Conservation (phyloP, 2,329 filamentous ascomycete species). For the Rutstroemia sp. region DNA sequence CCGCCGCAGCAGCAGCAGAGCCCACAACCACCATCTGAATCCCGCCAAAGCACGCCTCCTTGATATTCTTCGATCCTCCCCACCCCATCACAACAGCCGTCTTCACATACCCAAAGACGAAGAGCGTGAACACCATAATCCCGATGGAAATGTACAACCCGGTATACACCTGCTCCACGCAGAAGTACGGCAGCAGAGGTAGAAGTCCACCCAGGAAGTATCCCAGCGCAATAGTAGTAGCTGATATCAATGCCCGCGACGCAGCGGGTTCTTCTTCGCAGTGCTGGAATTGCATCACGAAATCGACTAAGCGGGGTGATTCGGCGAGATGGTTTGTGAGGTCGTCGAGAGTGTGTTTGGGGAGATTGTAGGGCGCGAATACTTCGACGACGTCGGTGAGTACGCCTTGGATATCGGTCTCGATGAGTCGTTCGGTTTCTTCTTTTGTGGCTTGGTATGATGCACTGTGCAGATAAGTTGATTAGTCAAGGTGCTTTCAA, state of each 20-base stretch:
- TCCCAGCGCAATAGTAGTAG: constrained; percentile 46
- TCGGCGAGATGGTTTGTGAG: constrained; percentile 30
- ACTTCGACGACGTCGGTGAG: constrained; percentile 29
- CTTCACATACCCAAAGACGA: constrained; percentile 60
- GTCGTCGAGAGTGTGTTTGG: constrained; percentile 25
- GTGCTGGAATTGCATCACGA: constrained; percentile 34
- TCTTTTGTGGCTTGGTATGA: constrained; percentile 26
- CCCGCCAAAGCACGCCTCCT: constrained; percentile 27
- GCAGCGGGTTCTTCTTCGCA: constrained; percentile 25
- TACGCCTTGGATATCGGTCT: constrained; percentile 21
- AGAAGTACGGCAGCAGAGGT: constrained; percentile 49
- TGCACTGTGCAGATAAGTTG: constrained; percentile 15
- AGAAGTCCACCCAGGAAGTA: constrained; percentile 52
- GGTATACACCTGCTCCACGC: constrained; percentile 35
- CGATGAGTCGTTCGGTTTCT: constrained; percentile 23
- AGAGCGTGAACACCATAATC: constrained; percentile 53
- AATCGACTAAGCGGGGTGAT: constrained; percentile 30
- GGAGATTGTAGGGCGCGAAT: constrained; percentile 29
- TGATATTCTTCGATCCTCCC: constrained; percentile 22
- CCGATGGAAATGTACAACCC: constrained; percentile 52
- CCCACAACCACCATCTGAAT: constrained; percentile 36
- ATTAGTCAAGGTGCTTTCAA: constrained; percentile 14
- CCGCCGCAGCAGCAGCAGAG: constrained; percentile 31
- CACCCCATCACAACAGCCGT: constrained; percentile 43
- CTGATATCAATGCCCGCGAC: constrained; percentile 34